Base-by-base conservation (phyloP, 139 green algal genomes). In the Diplosphaera chodatii region DNA sequence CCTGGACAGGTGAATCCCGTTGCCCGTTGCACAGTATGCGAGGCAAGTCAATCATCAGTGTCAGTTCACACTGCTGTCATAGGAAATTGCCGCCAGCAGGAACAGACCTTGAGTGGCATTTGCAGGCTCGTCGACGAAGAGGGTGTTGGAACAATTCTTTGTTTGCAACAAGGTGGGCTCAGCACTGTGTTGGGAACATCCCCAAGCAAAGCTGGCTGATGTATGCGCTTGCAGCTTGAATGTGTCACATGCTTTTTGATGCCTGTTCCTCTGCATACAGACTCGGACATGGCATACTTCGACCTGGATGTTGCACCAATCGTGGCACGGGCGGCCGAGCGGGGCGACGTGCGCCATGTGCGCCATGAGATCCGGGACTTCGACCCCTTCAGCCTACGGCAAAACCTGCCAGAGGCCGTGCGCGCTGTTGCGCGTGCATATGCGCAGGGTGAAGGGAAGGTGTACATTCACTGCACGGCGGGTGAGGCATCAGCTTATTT, bases 391-490 rank as follows among this genome's bases (percentile, higher is more conserved):
- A 86, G 87, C 78, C 78, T 97, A 68, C 74, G 82, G 25, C 55
- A 76, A 56, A 74, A 75, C 62, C 76, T 90, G 66, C 80, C 80
- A 1, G 78, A 81, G 63, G 90, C 87, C 15, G 85, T 93, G 32
- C 34, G 80, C 0, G 32, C 70, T 23, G 82, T 93, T 55, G 80
- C 83, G 0, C 74, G 73, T 62, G 32, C 69, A 23, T 64, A 56
- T 22, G 70, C 30, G 37, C 41, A 63, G 29, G 28, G 70, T 33
- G 31, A 40, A 18, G 89, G 86, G 30, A 90, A 82, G 0, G 72
- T 87, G 8, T 98, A 98, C 78, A 89, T 98, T 64, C 94, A 98
- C 82, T 98, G 93, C 75, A 98, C 93, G 31, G 92, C 92, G 78
- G 90, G 90, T 90, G 40, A n/a, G n/a, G n/a, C n/a, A n/a, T n/a